Conservation (phyloP, 139 green algal genomes). For the Chlorella sp. region DNA sequence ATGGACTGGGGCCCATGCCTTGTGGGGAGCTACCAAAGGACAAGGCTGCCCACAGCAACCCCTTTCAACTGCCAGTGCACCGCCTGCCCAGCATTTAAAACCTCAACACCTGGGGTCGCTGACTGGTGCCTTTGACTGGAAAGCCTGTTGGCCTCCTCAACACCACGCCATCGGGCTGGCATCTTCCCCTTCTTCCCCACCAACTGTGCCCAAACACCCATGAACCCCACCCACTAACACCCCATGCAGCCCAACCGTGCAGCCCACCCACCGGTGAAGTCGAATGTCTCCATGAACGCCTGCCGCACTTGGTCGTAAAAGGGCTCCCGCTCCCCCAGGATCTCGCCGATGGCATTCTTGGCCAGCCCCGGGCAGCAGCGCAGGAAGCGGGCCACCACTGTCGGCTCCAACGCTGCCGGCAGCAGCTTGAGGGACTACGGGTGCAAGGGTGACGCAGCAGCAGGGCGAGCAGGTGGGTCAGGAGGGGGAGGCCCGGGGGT, state of each 20-base stretch:
- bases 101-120: too few relatives aligned
- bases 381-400: slow-evolving; percentile 85
- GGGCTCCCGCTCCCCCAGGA: slow-evolving; percentile 89
- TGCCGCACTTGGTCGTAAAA: slow-evolving; percentile 86
- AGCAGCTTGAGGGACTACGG: slow-evolving; percentile 83
- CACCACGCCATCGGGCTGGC: too few relatives aligned
- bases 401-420: slow-evolving; percentile 58
- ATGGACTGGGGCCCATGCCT: too few relatives aligned
- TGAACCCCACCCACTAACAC: too few relatives aligned
- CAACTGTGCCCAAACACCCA: too few relatives aligned
- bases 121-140: too few relatives aligned
- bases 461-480: not conserved
- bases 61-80: not conserved
- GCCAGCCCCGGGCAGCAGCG: slow-evolving; percentile 84
- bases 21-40: too few relatives aligned
- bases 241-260: too few relatives aligned
- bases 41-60: not conserved
- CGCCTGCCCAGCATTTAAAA: not conserved
- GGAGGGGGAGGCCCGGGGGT: not conserved
- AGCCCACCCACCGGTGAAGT: slow-evolving; percentile 72
- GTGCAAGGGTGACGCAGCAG: not conserved
- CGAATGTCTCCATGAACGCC: slow-evolving; percentile 74
- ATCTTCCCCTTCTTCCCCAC: too few relatives aligned
- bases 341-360: slow-evolving; percentile 90
- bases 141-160: too few relatives aligned